Evolutionary conservation across 176 grass and related monocot species (phyloP).

Genomic region (Saccharum spontaneum): DNA sequence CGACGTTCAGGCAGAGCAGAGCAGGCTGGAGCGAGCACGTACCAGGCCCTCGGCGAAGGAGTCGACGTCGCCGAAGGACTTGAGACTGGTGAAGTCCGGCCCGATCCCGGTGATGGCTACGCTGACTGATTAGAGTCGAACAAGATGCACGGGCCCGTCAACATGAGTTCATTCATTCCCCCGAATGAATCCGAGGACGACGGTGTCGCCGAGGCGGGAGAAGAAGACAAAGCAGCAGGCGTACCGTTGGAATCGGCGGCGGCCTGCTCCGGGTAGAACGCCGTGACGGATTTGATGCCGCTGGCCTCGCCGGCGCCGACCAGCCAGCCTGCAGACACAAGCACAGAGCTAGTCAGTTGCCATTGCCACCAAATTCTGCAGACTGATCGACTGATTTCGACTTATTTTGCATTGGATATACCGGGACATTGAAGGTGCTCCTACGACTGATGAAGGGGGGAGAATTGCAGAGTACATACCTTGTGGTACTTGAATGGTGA

Average conservation of each 20-base stretch:
- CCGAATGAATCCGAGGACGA: background rate
- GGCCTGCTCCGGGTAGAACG: constrained; percentile 73
- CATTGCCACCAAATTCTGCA: background rate
- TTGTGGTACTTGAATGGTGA: constrained; percentile 64
- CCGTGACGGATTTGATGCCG: constrained; percentile 72
- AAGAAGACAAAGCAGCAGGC: background rate
- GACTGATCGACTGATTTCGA: background rate
- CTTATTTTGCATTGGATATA: too few relatives aligned
- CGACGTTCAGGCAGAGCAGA: background rate
- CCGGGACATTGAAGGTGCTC: background rate
- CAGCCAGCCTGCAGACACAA: constrained; percentile 61
- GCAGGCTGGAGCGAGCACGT: background rate
- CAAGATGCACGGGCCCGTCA: background rate
- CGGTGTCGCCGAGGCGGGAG: background rate
- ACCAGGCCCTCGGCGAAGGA: constrained; percentile 90
- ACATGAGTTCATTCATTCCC: background rate
- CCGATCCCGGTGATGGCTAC: constrained; percentile 84
- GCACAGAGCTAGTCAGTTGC: background rate
- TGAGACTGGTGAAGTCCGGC: constrained; percentile 96
- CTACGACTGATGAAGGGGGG: background rate
- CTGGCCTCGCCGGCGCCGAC: constrained; percentile 58
- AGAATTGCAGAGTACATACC: constrained; percentile 26
- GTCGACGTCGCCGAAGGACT: constrained; percentile 85
- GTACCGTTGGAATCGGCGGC: constrained; percentile 68
- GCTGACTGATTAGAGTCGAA: constrained; percentile 53